phyloP scores from a whole-genome alignment of 352 stramenopile species.

The Elongisporangium undulatum region DNA sequence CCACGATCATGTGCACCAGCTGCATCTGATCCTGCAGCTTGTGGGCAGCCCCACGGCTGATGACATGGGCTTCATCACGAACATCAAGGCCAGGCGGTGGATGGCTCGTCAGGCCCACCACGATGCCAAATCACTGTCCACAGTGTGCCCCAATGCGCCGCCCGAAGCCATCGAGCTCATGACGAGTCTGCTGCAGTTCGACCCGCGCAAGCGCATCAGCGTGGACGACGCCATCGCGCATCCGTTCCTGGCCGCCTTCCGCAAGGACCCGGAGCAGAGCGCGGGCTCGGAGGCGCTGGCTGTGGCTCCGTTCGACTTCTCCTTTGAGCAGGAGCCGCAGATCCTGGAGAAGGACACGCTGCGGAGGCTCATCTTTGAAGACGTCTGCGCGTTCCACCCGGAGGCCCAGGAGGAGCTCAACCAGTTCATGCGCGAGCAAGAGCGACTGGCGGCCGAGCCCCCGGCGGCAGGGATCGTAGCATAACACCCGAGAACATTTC shows the following conservation, averaged over 20 bases:
- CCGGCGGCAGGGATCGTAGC: conserved; percentile 1
- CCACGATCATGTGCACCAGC: conserved; percentile 82
- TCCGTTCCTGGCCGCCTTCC: conserved; percentile 72
- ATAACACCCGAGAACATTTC: neutral
- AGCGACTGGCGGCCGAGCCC: conserved; percentile 20
- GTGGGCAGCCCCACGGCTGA: conserved; percentile 57
- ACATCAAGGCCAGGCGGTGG: conserved; percentile 80
- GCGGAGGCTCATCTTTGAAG: conserved; percentile 78
- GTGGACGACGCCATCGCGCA: conserved; percentile 75
- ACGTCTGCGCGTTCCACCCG: conserved; percentile 83
- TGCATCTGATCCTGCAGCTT: conserved; percentile 86
- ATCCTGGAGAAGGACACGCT: conserved; percentile 77
- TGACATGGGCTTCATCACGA: conserved; percentile 80
- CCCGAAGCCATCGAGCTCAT: conserved; percentile 82
- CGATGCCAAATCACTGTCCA: conserved; percentile 36
- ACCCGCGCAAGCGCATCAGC: conserved; percentile 73
- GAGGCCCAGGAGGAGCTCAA: conserved; percentile 60
- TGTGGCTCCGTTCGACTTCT: conserved; percentile 65
- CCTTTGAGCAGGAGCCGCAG: conserved; percentile 68
- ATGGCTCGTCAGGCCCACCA: conserved; percentile 73
- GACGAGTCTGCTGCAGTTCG: conserved; percentile 82
- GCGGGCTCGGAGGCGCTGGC: conserved; percentile 30
- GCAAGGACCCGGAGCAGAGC: conserved; percentile 32
- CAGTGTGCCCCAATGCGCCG: conserved; percentile 51
- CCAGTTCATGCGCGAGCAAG: conserved; percentile 40